Conservation (phyloP, 257 asterid genomes). For the Ilex asprella region DNA sequence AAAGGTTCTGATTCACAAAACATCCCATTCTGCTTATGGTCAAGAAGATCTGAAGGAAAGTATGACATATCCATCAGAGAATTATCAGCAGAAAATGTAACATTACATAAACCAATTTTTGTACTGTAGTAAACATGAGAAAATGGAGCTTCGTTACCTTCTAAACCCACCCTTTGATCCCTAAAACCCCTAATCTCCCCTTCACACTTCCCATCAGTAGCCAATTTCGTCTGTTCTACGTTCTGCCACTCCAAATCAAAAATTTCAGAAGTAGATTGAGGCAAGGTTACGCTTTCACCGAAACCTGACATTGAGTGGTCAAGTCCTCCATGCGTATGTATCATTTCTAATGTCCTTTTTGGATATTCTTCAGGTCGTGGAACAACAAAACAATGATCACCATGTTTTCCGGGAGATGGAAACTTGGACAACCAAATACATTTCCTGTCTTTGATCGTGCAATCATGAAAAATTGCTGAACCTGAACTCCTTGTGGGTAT, state of each 20-base stretch:
- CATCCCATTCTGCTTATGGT: constrained; percentile 17
- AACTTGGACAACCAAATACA: constrained; percentile 37
- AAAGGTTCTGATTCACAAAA: constrained; percentile 23
- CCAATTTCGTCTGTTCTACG: constrained; percentile 28
- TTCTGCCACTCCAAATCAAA: constrained; percentile 25
- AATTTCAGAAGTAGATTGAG: constrained; percentile 35
- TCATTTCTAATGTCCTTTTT: constrained; percentile 32
- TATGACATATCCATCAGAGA: constrained; percentile 21
- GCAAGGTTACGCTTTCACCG: constrained; percentile 25
- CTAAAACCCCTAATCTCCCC: constrained; percentile 24
- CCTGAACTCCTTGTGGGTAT: constrained; percentile 35
- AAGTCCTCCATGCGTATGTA: constrained; percentile 34
- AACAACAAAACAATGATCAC: constrained; percentile 18
- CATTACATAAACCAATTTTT: constrained; percentile 20
- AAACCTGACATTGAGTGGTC: constrained; percentile 26
- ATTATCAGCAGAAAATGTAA: constrained; percentile 22
- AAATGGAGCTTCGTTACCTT: constrained; percentile 14
- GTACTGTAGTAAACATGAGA: constrained; percentile 1
- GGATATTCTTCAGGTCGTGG: constrained; percentile 25
- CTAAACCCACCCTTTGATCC: constrained; percentile 24
- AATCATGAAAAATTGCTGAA: constrained; percentile 32
- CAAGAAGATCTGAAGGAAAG: constrained; percentile 27
- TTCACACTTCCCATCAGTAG: constrained; percentile 22
- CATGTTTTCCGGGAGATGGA: constrained; percentile 33
- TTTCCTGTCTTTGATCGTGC: constrained; percentile 29